Evolutionary conservation across 208 protist species (phyloP).

Genomic region (Crithidia brevicula): DNA sequence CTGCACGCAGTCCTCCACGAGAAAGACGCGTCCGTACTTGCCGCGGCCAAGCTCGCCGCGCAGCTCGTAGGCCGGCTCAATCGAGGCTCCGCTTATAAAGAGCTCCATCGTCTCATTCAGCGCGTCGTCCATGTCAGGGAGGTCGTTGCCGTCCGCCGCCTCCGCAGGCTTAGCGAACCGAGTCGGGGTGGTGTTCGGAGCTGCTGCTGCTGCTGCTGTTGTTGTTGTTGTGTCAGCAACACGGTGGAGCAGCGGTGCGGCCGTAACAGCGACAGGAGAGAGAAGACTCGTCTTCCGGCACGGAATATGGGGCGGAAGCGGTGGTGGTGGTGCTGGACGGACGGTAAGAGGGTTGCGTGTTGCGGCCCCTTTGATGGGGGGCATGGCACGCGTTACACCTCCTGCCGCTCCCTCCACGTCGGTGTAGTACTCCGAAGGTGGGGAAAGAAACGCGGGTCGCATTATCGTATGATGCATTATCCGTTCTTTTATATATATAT

Average conservation of each 20-base stretch:
- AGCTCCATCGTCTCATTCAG: constrained; percentile 11
- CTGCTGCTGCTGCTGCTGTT: constrained; percentile 6
- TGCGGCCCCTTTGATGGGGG: constrained; percentile 2
- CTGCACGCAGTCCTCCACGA: constrained; percentile 29
- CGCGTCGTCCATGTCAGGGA: background rate
- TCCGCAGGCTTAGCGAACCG: background rate
- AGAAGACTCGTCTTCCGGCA: too few relatives aligned
- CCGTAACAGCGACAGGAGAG: too few relatives aligned
- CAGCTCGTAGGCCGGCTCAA: constrained; percentile 21
- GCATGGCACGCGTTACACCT: background rate
- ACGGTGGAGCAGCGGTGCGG: too few relatives aligned
- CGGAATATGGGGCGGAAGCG: too few relatives aligned
- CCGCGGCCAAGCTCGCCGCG: constrained; percentile 30
- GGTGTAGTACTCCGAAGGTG: constrained; percentile 13
- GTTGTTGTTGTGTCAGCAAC: too few relatives aligned
- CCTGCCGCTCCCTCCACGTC: background rate
- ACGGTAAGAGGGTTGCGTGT: background rate
- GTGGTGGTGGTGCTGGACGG: too few relatives aligned
- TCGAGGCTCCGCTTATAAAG: constrained; percentile 13
- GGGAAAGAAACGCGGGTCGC: background rate
- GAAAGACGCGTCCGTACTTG: constrained; percentile 31
- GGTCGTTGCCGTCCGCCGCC: background rate
- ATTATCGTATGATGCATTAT: too few relatives aligned
- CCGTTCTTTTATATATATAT: background rate
- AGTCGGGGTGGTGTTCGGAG: background rate